Evolutionary conservation across 352 stramenopile genomes (phyloP), one percentile per base, ranked within the genome.

Genomic region (Aphanomyces cochlioides): DNA sequence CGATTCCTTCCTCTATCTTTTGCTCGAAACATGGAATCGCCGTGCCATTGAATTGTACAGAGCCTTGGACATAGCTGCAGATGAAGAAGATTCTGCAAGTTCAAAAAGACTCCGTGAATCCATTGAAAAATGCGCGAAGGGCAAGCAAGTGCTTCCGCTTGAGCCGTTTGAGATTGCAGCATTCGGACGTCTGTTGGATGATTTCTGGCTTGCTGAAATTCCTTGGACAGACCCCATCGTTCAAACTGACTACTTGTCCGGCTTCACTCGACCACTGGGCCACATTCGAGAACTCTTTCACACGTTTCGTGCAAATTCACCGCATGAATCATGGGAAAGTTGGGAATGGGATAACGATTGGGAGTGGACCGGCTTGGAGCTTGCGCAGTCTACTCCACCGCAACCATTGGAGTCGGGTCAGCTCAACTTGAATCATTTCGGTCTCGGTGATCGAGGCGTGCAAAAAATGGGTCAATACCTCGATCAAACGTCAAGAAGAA

Each of bases 131-230:
- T 83, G 89, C 63, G 69, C 83, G 21, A 71, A 75, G 7, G 75
- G 78, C 19, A 75, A 79, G 36, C 74, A 82, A n/a, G 73, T 80
- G 17, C 68, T 72, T 3, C 82, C 85, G 3, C 72, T 78, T 13
- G 78, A 64, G 1, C 58, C 74, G 0, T 60, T 69, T 17, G 85
- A 92, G 57, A 37, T 54, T 1, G 64, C 73, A 19, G 50, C 89
- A 13, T 90, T 90, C 68, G 76, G 81, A 21, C 61, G 82, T 47
- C 73, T 92, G 5, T 67, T 89, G 3, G 78, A 87, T 17, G 79
- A 90, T 59, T 88, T 83, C 61, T 92, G 85, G 85, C 87, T 89
- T 56, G 78, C 85, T 4, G 73, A 79, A 3, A 78, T 92, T 19
- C 72, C 79, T 19, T 90, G 84, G 84, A 15, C 19, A 15, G 64